Evolutionary conservation across 2,329 filamentous ascomycete species (phyloP), one percentile per base, ranked within the genome.

Genomic region (Trichoderma sp.): DNA sequence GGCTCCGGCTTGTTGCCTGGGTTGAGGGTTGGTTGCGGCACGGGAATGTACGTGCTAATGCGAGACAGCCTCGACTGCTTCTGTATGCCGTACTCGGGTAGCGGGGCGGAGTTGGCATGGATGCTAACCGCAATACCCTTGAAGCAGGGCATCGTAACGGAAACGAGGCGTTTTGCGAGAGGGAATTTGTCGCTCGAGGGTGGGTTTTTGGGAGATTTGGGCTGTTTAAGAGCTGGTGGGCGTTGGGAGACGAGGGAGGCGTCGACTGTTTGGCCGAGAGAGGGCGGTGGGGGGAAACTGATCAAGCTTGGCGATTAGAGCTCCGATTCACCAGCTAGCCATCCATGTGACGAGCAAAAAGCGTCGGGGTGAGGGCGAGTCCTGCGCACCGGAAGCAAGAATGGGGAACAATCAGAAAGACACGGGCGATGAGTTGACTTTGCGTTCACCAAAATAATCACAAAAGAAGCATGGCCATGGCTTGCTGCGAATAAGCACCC

Each of bases 71-170:
- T 91, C 69, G 93, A 94, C 81, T 97, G 93, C 79, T 94, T 96
- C 83, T 98, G 95, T 75, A 98, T 91, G 76, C 94, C 95, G 83
- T 97, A 91, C 82, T 99, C 96, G 71, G 94, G 86, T 73, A 99
- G 89, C 73, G 96, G 94, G 74, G 93, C 84, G 71, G 86, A 87
- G 78, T 90, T 90, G 69, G 89, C 87, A 83, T 99, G 96, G 80
- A 98, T 96, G 87, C 93, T 97, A 79, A 98, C 95, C 76, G 96
- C 95, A 83, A 99, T 94, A 82, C 96, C 96, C 85, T 98, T 97
- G 85, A 98, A 99, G 89, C 94, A 98, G 84, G 96, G 96, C 96
- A 89, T 89, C 46, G 56, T 68, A 49, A 32, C 78, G 78, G 86
- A 77, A 76, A 73, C 73, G 69, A 68, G 71, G 56, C 43, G 43